Percentiles rank a stretch among this genome's conserved stretches.
Conservation (phyloP, 257 asterid species). For the Ocimum tenuiflorum region DNA sequence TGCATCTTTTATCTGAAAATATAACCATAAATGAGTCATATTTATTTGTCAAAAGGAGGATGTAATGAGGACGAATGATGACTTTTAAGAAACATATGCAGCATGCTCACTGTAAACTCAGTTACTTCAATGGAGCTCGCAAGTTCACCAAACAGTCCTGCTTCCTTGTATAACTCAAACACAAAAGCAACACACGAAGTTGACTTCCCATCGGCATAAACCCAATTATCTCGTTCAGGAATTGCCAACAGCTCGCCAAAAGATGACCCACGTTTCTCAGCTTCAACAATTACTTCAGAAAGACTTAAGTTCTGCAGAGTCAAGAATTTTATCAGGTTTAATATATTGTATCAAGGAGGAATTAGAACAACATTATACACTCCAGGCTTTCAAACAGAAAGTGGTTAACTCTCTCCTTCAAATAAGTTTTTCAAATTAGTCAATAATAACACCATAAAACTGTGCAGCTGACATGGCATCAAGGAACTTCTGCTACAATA, state of each 20-base stretch:
- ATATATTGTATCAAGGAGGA: background rate
- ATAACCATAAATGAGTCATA: background rate
- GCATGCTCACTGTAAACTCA: slow-evolving; percentile 78
- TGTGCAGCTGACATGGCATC: background rate
- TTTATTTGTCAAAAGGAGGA: background rate
- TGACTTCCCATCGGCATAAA: slow-evolving; percentile 75
- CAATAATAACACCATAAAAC: background rate
- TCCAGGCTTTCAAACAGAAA: slow-evolving; percentile 2
- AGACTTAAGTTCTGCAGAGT: slow-evolving; percentile 56
- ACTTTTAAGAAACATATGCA: background rate
- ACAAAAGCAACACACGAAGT: slow-evolving; percentile 87
- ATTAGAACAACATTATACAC: background rate
- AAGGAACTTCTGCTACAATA: background rate
- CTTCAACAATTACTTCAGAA: slow-evolving; percentile 77
- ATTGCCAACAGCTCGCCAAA: slow-evolving; percentile 70
- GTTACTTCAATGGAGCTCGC: slow-evolving; percentile 73
- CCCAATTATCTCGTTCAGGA: slow-evolving; percentile 90
- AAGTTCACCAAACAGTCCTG: slow-evolving; percentile 75
- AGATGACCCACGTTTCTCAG: slow-evolving; percentile 74
- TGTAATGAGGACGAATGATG: background rate
- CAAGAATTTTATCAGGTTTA: slow-evolving; percentile 1
- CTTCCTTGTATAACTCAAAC: slow-evolving; percentile 79
- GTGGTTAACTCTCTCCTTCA: background rate
- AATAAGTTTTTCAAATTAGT: background rate
- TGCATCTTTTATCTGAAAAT: slow-evolving; percentile 82